Conservation (phyloP, 2,329 filamentous ascomycete genomes). For the Penicillium sp. region DNA sequence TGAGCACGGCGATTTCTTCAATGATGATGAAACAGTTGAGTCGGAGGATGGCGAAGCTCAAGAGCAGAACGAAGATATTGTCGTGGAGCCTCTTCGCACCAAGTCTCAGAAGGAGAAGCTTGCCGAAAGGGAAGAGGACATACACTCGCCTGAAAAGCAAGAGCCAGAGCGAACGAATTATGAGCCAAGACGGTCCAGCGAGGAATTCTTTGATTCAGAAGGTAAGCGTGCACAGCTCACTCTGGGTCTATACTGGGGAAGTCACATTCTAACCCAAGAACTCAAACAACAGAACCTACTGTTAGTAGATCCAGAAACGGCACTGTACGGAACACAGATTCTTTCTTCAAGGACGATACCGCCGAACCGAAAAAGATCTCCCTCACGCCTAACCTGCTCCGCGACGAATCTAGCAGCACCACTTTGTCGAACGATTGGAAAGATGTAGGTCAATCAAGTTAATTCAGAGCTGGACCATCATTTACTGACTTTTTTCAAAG, state of each 20-base stretch:
- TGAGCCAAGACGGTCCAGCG: conserved; percentile 59
- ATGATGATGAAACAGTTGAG: conserved; percentile 53
- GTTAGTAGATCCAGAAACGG: conserved; percentile 73
- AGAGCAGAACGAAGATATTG: conserved; percentile 44
- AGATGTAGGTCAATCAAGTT: conserved; percentile 39
- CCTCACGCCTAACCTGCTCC: conserved; percentile 85
- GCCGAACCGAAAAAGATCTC: conserved; percentile 97
- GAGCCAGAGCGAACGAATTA: conserved; percentile 37
- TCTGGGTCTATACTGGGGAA: not conserved
- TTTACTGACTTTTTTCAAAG: conserved; percentile 42
- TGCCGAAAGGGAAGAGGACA: conserved; percentile 30
- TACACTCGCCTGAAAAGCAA: conserved; percentile 25
- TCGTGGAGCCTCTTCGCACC: conserved; percentile 50
- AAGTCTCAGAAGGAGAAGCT: conserved; percentile 46
- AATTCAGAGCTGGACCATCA: not conserved
- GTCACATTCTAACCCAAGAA: conserved; percentile 21
- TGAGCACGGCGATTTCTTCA: conserved; percentile 52
- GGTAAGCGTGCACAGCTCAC: conserved; percentile 31
- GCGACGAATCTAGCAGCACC: conserved; percentile 66
- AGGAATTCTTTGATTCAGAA: conserved; percentile 65
- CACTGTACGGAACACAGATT: conserved; percentile 87
- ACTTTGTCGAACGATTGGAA: conserved; percentile 38
- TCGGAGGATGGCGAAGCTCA: conserved; percentile 39
- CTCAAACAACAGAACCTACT: conserved; percentile 31
- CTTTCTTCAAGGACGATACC: conserved; percentile 95